Evolutionary conservation across 2,329 filamentous ascomycete species (phyloP).

Genomic region (Alternaria ventricosa): DNA sequence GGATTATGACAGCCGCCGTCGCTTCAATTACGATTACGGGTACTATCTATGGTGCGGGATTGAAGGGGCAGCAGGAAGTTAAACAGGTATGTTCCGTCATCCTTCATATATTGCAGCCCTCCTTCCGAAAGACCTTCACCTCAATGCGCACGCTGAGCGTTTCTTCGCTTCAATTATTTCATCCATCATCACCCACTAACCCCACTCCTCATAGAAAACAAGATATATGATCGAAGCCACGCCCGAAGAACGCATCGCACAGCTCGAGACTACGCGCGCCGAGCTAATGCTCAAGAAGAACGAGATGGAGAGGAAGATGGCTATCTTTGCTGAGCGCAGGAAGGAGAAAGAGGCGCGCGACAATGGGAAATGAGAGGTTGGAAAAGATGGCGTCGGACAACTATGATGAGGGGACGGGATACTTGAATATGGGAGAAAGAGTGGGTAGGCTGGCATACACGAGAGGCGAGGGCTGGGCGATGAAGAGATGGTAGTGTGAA

Average conservation of each 20-base stretch:
- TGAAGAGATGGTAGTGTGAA: background rate
- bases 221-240: conserved; percentile 58
- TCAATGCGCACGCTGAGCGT: background rate
- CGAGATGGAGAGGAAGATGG: conserved; percentile 64
- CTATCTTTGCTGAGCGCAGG: conserved; percentile 25
- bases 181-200: background rate
- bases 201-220: conserved; percentile 44
- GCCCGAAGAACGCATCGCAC: conserved; percentile 61
- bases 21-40: conserved; percentile 64
- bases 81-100: conserved; percentile 54
- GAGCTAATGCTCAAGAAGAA: conserved; percentile 59
- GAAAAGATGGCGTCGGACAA: background rate
- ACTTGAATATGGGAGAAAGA: background rate
- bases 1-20: conserved; percentile 62
- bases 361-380: conserved; percentile 16
- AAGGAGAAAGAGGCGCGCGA: conserved; percentile 17
- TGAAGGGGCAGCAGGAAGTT: conserved; percentile 62
- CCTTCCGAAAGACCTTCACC: background rate
- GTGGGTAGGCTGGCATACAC: background rate
- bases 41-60: conserved; percentile 64
- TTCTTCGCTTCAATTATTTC: background rate
- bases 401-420: background rate
- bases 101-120: background rate
- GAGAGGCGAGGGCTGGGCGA: background rate
- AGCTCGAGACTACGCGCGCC: conserved; percentile 59